These are phyloP conservation scores for Metschnikowia koreensis DNA, from an alignment of 805 yeast genomes.

Conservation along the genomic window DNA sequence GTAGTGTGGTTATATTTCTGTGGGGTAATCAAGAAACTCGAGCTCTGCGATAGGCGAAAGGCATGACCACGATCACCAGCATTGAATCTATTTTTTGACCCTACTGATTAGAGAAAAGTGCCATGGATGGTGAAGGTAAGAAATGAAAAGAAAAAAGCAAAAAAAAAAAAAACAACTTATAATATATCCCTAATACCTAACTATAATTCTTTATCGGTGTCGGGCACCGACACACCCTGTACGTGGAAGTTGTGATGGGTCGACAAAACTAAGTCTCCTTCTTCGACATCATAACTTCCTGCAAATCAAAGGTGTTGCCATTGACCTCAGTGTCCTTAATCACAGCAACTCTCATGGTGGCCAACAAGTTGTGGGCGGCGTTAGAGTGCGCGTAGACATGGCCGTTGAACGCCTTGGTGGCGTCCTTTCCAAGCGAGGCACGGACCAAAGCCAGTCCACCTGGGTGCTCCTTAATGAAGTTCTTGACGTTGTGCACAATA, in stretches of 20 bases:
- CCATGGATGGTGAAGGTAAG: background rate
- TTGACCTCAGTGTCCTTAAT: slow-evolving; percentile 64
- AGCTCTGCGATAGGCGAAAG: no score
- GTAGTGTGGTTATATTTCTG: no score
- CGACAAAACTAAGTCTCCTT: slow-evolving; percentile 25
- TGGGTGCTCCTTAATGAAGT: slow-evolving; percentile 73
- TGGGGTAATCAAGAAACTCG: no score
- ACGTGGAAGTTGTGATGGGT: background rate
- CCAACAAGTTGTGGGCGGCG: slow-evolving; percentile 81
- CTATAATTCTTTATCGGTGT: background rate
- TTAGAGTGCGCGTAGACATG: slow-evolving; percentile 84
- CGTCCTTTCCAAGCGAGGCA: slow-evolving; percentile 77
- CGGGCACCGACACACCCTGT: slow-evolving; percentile 1
- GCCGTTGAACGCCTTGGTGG: slow-evolving; percentile 81
- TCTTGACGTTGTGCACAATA: slow-evolving; percentile 72
- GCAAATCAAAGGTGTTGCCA: slow-evolving; percentile 51
- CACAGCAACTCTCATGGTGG: slow-evolving; percentile 80
- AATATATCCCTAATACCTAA: slow-evolving; percentile 7
- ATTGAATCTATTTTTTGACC: no score
- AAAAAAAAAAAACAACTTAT: background rate
- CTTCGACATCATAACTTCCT: slow-evolving; percentile 42
- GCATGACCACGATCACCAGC: no score
- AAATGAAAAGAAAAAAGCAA: background rate
- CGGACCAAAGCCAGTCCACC: slow-evolving; percentile 76
- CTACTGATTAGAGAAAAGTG: no score